Conservation (phyloP, 768 basidiomycete species). For the Hortiboletus flavorubellus region DNA sequence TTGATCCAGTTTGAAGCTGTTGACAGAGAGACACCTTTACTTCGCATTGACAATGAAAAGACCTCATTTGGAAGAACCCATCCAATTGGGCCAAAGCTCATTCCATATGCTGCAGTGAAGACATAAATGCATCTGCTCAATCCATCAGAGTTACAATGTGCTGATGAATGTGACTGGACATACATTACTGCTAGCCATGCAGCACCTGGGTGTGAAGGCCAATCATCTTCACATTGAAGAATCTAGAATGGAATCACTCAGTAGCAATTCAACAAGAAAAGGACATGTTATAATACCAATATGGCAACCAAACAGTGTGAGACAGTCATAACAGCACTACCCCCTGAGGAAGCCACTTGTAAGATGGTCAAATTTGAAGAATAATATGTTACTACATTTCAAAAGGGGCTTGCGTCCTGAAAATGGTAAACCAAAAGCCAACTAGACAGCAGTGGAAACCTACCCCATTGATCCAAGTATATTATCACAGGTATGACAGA, state of each 20-base stretch:
- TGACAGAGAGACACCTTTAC: slow-evolving; percentile 78
- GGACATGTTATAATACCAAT: slow-evolving; percentile 40
- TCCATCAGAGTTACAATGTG: background rate
- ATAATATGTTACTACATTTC: slow-evolving; percentile 34
- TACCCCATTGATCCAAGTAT: slow-evolving; percentile 65
- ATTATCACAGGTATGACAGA: slow-evolving; percentile 73
- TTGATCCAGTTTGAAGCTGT: slow-evolving; percentile 87
- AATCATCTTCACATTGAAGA: slow-evolving; percentile 47
- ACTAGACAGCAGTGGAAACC: slow-evolving; percentile 4
- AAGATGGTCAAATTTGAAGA: background rate
- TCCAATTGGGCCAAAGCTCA: slow-evolving; percentile 74
- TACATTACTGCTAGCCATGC: slow-evolving; percentile 72
- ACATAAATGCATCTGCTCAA: slow-evolving; percentile 56
- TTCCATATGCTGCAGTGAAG: slow-evolving; percentile 75
- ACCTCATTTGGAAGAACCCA: slow-evolving; percentile 87
- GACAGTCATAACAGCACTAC: slow-evolving; percentile 59
- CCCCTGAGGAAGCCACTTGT: slow-evolving; percentile 32
- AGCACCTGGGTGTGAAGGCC: slow-evolving; percentile 53
- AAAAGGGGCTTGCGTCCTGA: slow-evolving; percentile 65
- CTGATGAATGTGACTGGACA: slow-evolving; percentile 20
- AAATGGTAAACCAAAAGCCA: background rate
- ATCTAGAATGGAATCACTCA: slow-evolving; percentile 35
- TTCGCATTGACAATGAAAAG: slow-evolving; percentile 73
- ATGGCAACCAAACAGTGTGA: slow-evolving; percentile 66
- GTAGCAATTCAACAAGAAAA: background rate